Conservation (phyloP, 805 yeast genomes). For the Blastobotrys terrestris region DNA sequence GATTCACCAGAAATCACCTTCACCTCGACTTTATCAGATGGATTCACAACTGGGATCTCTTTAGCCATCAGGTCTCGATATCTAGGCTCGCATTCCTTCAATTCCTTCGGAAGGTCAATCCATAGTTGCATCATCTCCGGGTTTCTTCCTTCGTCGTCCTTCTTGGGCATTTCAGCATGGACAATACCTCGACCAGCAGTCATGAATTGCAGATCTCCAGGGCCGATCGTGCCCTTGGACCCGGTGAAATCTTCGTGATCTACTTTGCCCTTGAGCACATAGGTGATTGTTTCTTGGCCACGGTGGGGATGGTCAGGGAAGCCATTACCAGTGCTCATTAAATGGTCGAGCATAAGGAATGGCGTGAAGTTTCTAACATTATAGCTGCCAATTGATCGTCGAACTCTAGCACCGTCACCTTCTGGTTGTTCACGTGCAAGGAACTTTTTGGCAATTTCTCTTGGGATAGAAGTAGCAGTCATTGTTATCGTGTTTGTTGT, state of each 20-base stretch:
- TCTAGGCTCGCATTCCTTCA: slow-evolving; percentile 61
- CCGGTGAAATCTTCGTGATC: slow-evolving; percentile 87
- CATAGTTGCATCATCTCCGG: slow-evolving; percentile 76
- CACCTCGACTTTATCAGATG: slow-evolving; percentile 57
- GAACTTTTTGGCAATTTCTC: slow-evolving; percentile 46
- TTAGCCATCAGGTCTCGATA: slow-evolving; percentile 64
- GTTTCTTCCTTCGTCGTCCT: slow-evolving; percentile 34
- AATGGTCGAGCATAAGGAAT: slow-evolving; percentile 74
- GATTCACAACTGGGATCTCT: slow-evolving; percentile 65
- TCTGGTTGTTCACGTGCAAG: slow-evolving; percentile 66
- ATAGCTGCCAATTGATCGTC: slow-evolving; percentile 70
- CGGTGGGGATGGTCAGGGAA: slow-evolving; percentile 84
- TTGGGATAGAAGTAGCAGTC: slow-evolving; percentile 20
- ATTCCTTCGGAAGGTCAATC: slow-evolving; percentile 69
- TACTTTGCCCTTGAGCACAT: slow-evolving; percentile 54
- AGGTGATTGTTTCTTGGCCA: slow-evolving; percentile 72
- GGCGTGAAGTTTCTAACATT: slow-evolving; percentile 70
- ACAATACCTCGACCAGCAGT: slow-evolving; percentile 85
- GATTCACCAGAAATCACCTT: slow-evolving; percentile 72
- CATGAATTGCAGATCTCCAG: slow-evolving; percentile 88
- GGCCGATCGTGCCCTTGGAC: slow-evolving; percentile 58
- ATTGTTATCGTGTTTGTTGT: neutral
- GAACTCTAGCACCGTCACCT: slow-evolving; percentile 82
- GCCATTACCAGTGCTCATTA: slow-evolving; percentile 54
- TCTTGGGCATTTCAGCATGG: slow-evolving; percentile 79